Conservation (phyloP, 805 yeast species). For the Kregervanrija delftensis region DNA sequence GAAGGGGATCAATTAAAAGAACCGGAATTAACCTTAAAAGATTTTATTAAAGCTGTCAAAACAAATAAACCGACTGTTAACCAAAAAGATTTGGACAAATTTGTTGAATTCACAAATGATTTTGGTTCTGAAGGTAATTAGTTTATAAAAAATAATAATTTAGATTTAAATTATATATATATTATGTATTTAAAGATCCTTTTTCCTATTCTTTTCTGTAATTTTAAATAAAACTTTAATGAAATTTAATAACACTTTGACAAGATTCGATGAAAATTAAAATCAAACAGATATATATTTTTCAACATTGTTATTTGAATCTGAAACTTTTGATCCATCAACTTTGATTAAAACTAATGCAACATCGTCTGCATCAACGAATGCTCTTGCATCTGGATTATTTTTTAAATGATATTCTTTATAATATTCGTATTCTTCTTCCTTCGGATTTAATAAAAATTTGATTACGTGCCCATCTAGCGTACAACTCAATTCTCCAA, state of each 20-base stretch:
- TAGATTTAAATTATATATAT: background rate
- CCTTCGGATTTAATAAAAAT: conserved; percentile 35
- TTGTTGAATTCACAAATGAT: conserved; percentile 83
- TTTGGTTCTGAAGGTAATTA: conserved; percentile 96
- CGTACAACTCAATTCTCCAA: conserved; percentile 78
- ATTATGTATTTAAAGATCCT: background rate
- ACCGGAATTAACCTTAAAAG: conserved; percentile 85
- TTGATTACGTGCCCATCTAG: conserved; percentile 60
- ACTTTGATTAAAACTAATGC: conserved; percentile 63
- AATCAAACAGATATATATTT: conserved; percentile 7
- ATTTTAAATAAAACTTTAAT: background rate
- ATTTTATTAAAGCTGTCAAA: conserved; percentile 87
- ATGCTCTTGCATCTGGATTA: conserved; percentile 65
- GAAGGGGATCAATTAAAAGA: conserved; percentile 84
- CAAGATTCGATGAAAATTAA: background rate
- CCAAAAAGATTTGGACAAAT: conserved; percentile 71
- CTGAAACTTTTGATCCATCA: conserved; percentile 70
- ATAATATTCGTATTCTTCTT: conserved; percentile 51
- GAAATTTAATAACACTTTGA: background rate
- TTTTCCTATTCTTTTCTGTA: background rate
- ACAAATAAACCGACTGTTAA: conserved; percentile 94
- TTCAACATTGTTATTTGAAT: conserved; percentile 54
- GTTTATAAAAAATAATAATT: background rate
- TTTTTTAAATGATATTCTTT: conserved; percentile 53
- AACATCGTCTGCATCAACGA: conserved; percentile 55